A percentile compares a stretch with the other conserved stretches of the same genome.
Evolutionary conservation across 192 early-diverging fungal genomes (phyloP).

Genomic region (Gryganskiella cystojenkinii): DNA sequence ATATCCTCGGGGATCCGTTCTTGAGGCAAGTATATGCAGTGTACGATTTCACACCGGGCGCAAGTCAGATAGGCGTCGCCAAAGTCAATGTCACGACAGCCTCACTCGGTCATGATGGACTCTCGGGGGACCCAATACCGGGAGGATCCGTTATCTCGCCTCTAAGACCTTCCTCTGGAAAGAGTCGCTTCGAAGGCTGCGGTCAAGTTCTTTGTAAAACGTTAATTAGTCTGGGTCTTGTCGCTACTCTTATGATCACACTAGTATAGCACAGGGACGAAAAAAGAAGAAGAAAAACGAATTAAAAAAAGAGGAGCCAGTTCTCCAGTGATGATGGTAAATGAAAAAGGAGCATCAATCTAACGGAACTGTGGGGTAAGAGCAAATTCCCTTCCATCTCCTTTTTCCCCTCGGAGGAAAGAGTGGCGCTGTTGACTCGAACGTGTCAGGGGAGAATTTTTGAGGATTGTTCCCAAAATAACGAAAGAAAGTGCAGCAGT

Average conservation of each 20-base stretch:
- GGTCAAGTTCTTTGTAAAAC: background rate
- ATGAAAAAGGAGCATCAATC: background rate
- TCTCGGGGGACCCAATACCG: constrained; percentile 15
- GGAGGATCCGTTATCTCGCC: constrained; percentile 19
- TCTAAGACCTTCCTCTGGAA: background rate
- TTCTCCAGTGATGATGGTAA: background rate
- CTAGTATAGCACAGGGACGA: background rate
- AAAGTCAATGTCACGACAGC: constrained; percentile 10
- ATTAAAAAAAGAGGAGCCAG: background rate
- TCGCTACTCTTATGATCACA: background rate
- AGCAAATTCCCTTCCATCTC: no score
- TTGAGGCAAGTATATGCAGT: constrained; percentile 20
- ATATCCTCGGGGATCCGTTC: constrained; percentile 28
- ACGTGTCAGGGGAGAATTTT: no score
- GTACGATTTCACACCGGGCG: constrained; percentile 21
- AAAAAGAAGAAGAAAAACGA: background rate
- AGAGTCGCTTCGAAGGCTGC: no score
- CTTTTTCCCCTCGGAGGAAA: no score
- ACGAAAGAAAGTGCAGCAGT: no score
- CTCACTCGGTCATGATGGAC: constrained; percentile 14
- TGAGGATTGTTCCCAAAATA: no score
- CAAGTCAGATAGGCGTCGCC: constrained; percentile 11
- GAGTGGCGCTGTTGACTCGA: no score
- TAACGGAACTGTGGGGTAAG: no score
- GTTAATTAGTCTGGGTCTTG: background rate